Conservation (phyloP, 192 early-diverging fungal genomes). For the Entomortierella beljakovae region DNA sequence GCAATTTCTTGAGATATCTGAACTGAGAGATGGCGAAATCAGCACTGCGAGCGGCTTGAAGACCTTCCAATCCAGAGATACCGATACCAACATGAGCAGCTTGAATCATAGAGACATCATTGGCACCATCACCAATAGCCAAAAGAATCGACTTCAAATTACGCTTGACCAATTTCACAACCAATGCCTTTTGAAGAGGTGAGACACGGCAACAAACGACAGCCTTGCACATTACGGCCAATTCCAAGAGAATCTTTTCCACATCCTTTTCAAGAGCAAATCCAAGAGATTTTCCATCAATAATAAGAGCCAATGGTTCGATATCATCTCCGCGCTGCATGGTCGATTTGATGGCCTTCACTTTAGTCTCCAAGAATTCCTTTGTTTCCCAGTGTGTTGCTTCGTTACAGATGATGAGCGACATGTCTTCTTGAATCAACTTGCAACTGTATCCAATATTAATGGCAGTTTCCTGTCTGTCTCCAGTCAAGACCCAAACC, state of each 20-base stretch:
- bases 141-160: constrained; percentile 89
- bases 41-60: constrained; percentile 96
- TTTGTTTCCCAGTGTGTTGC: constrained; percentile 92
- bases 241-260: constrained; percentile 84
- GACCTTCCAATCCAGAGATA: constrained; percentile 95
- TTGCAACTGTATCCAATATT: constrained; percentile 99
- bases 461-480: constrained; percentile 98
- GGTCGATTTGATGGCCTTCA: constrained; percentile 78
- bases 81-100: constrained; percentile 98
- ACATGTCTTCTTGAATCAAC: constrained; percentile 96
- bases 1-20: constrained; percentile 91
- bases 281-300: constrained; percentile 93
- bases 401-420: constrained; percentile 93
- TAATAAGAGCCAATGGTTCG: constrained; percentile 88
- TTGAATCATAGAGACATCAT: constrained; percentile 99
- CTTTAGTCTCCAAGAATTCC: constrained; percentile 90
- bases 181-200: constrained; percentile 97
- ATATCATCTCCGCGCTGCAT: constrained; percentile 59
- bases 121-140: constrained; percentile 99
- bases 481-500: constrained; percentile 98
- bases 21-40: constrained; percentile 99
- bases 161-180: constrained; percentile 98
- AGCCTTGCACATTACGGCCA: constrained; percentile 93
- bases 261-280: constrained; percentile 93
- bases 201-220: constrained; percentile 99